These are phyloP conservation scores for Hypericum perforatum DNA, from an alignment of 345 rosid species.

Conservation along the genomic window DNA sequence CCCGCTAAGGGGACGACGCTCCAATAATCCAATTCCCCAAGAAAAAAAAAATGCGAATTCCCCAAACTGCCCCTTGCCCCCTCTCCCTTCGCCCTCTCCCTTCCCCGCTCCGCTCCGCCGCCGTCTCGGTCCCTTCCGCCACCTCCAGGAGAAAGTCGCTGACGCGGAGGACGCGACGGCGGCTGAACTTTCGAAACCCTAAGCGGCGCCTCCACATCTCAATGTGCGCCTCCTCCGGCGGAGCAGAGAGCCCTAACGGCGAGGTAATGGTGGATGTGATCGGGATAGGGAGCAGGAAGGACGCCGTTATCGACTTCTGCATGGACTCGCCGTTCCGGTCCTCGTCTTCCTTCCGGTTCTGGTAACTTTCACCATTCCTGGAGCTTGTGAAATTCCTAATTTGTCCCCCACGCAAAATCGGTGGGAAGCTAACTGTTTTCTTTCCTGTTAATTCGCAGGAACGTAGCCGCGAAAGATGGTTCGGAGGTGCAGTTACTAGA, in stretches of 20 bases:
- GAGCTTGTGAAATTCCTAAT: not conserved
- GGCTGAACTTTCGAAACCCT: too few relatives aligned
- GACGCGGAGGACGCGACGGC: too few relatives aligned
- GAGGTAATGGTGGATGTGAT: conserved; percentile 41
- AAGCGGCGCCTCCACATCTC: too few relatives aligned
- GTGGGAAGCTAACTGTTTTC: not conserved
- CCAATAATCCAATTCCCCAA: too few relatives aligned
- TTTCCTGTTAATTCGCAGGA: conserved; percentile 44
- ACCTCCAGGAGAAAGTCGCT: too few relatives aligned
- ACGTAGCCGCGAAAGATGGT: conserved; percentile 34
- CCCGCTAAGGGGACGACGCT: too few relatives aligned
- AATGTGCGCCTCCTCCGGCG: not conserved
- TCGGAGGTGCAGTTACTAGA: conserved; percentile 45
- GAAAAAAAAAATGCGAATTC: too few relatives aligned
- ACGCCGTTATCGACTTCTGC: conserved; percentile 66
- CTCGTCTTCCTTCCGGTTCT: conserved; percentile 53
- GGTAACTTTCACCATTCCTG: conserved; percentile 29
- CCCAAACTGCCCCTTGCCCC: too few relatives aligned
- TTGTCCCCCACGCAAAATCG: not conserved
- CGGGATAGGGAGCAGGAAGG: conserved; percentile 75
- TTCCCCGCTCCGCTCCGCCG: too few relatives aligned
- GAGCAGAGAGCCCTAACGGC: conserved; percentile 3
- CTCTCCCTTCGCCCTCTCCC: too few relatives aligned
- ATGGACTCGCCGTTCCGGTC: conserved; percentile 49
- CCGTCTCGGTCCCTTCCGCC: too few relatives aligned